Evolutionary conservation across 148 eudicot genomes (phyloP), one percentile per base, ranked within the genome.

Genomic region (Hydrangea macrophylla): DNA sequence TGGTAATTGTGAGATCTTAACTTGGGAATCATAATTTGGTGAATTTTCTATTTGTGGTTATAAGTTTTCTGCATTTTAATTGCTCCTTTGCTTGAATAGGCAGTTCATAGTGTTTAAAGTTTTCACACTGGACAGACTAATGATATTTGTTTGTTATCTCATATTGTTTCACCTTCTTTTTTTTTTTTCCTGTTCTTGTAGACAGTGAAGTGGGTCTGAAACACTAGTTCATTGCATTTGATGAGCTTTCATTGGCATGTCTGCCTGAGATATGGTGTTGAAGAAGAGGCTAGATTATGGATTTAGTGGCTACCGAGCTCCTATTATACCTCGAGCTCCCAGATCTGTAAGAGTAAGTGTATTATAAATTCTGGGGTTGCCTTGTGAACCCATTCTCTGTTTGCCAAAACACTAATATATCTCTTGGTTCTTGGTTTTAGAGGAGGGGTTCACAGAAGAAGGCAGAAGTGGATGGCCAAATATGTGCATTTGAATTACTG

Each of bases 401-500:
- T 2, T 70, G 0, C 12, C 44, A 26, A 54, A 45, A 23, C 32
- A 61, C 55, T 58, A 30, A 65, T 26, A 45, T 50, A 56, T 28
- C 35, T 23, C 26, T 33, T 61, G 59, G 4, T 26, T 44, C 35
- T 75, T 79, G 55, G 48, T 81, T 70, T 27, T 80, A 89, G 96
- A 81, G 74, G 81, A 88, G 86, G 73, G 61, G 76, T 15, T 74
- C 71, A 36, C 75, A 42, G 59, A 90, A 83, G 81, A 79, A 84
- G 25, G 51, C 63, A 13, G 25, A 33, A 18, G 85, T 72, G 68
- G 82, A 79, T 37, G 70, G 73, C 74, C 79, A 81, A 75, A 70
- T 91, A n/a, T 84, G 90, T 72, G 90, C 99, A 28, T 87, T 95
- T 78, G 99, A 95, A 65, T 79, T 95, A 62, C 80, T 95, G 70